Conservation (phyloP, 306 rosid species). For the Casuarina cunninghamiana region DNA sequence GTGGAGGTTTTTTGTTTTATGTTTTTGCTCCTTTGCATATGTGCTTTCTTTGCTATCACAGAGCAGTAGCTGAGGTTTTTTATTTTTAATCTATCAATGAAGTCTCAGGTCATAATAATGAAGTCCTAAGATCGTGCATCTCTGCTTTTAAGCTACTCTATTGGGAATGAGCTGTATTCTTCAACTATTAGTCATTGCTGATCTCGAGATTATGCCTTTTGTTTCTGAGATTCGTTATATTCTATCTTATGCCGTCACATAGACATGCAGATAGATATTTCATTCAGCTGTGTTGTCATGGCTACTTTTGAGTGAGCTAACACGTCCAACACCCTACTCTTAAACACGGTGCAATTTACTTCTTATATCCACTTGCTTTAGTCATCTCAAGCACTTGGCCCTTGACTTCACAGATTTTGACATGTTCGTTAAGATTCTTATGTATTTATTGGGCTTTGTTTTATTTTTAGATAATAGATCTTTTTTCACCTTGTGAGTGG, state of each 20-base stretch:
- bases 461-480: slow-evolving; percentile 1
- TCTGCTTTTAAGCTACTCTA: background rate
- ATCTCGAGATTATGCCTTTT: background rate
- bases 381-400: slow-evolving; percentile 7
- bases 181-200: background rate
- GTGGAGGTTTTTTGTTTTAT: background rate
- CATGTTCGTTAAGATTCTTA: slow-evolving; percentile 10
- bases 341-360: background rate
- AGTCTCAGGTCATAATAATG: background rate
- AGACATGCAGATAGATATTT: background rate
- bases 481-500: slow-evolving; percentile 21
- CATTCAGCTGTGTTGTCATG: background rate
- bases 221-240: background rate
- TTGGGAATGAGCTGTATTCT: background rate
- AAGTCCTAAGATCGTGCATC: background rate
- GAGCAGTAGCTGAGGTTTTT: background rate
- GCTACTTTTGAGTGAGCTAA: background rate
- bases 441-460: slow-evolving; percentile 28
- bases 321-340: background rate
- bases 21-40: background rate
- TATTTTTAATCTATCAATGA: background rate
- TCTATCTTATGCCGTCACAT: background rate
- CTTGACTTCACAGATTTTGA: background rate
- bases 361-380: background rate
- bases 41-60: background rate